Evolutionary conservation across 1,284 basidiomycete species (phyloP).

Genomic region (Takashimella tepidaria): DNA sequence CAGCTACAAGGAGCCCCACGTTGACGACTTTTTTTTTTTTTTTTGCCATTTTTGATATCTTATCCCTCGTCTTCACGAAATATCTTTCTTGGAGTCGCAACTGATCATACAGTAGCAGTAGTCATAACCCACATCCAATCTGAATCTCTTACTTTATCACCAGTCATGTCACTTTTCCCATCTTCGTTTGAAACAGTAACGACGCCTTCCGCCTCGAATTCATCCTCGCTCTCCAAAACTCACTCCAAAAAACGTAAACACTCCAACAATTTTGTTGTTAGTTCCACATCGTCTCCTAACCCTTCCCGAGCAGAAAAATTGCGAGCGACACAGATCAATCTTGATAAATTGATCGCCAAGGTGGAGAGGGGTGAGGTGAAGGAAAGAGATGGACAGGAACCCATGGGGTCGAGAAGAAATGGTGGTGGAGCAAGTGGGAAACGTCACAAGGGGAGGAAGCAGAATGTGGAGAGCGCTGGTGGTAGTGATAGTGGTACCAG

Average conservation of each 20-base stretch:
- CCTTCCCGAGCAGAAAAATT: conserved; percentile 19
- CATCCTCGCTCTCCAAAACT: not conserved
- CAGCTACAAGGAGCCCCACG: no score
- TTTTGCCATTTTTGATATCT: no score
- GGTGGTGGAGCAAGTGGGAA: conserved; percentile 8
- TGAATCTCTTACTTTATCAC: no score
- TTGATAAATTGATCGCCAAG: conserved; percentile 70
- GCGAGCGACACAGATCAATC: conserved; percentile 57
- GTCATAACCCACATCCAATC: no score
- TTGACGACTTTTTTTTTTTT: no score
- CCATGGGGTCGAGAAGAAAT: conserved; percentile 13
- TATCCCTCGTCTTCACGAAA: no score
- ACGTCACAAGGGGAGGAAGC: conserved; percentile 26
- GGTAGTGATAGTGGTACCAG: not conserved
- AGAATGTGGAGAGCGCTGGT: conserved; percentile 3
- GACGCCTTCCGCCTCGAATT: conserved; percentile 16
- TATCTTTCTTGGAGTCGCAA: no score
- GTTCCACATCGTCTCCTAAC: no score
- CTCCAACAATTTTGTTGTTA: no score
- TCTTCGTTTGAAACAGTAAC: conserved; percentile 34
- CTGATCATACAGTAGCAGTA: no score
- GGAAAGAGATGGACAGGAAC: conserved; percentile 17
- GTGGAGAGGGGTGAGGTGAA: conserved; percentile 49
- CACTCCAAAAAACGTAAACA: conserved; percentile 63
- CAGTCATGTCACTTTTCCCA: conserved; percentile 39